phyloP scores from a whole-genome alignment of 345 rosid genomes.

The Rubroshorea leprosula region DNA sequence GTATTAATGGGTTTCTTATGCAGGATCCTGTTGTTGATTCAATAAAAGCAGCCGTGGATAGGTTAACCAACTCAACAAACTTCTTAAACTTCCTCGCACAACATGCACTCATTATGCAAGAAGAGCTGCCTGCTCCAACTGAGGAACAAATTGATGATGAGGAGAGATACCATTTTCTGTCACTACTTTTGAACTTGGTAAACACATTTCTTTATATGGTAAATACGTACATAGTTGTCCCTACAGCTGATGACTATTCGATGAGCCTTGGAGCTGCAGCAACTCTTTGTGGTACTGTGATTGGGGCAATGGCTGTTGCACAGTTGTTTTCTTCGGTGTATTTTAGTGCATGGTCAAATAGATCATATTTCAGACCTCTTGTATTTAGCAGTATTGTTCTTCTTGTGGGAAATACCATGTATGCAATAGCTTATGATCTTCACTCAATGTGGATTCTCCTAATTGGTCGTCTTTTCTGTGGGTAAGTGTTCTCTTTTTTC shows the following conservation, averaged over 20 bases:
- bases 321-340: slow-evolving; percentile 95
- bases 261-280: slow-evolving; percentile 95
- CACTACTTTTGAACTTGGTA: slow-evolving; percentile 76
- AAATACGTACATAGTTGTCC: slow-evolving; percentile 90
- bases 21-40: slow-evolving; percentile 89
- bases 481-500: slow-evolving; percentile 49
- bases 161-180: slow-evolving; percentile 73
- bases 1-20: slow-evolving; percentile 12
- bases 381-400: slow-evolving; percentile 88
- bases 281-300: slow-evolving; percentile 95
- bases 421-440: slow-evolving; percentile 88
- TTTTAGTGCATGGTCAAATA: slow-evolving; percentile 98
- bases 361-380: slow-evolving; percentile 92
- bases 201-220: slow-evolving; percentile 93
- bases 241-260: slow-evolving; percentile 94
- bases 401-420: slow-evolving; percentile 71
- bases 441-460: slow-evolving; percentile 69
- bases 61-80: slow-evolving; percentile 75
- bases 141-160: slow-evolving; percentile 75
- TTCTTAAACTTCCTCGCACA: slow-evolving; percentile 85
- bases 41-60: slow-evolving; percentile 80
- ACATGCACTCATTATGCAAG: slow-evolving; percentile 97
- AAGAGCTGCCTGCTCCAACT: slow-evolving; percentile 70
- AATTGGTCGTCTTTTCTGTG: slow-evolving; percentile 89
- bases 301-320: slow-evolving; percentile 99